A percentile compares a stretch with the other conserved stretches of the same genome.
Conservation (phyloP, 2,329 filamentous ascomycete species). For the Beauveria sp. region DNA sequence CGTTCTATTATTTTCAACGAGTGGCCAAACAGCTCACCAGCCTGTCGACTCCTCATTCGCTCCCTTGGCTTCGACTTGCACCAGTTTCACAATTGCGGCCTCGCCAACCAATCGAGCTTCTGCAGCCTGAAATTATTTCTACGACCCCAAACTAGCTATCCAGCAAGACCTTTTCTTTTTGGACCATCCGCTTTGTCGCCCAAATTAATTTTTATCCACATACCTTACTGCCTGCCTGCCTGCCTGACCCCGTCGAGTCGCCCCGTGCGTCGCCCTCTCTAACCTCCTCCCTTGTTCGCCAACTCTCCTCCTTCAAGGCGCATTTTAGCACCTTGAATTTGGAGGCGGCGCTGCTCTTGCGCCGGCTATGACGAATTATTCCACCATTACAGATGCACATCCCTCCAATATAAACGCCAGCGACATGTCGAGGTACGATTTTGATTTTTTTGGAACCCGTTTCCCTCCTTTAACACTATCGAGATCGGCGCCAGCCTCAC, state of each 20-base stretch:
- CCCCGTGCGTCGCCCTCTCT: slow-evolving; percentile 5
- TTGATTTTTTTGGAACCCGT: background rate
- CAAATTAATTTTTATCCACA: background rate
- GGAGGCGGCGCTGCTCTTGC: slow-evolving; percentile 12
- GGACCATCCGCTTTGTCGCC: no score
- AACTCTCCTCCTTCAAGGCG: slow-evolving; percentile 7
- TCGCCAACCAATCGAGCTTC: no score
- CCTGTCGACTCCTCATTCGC: no score
- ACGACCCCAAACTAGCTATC: no score
- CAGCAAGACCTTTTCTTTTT: no score
- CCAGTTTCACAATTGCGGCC: no score
- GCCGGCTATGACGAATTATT: slow-evolving; percentile 47
- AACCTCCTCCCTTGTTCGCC: background rate
- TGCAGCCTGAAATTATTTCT: no score
- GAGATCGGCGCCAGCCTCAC: background rate
- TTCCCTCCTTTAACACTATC: background rate
- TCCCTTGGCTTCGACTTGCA: no score
- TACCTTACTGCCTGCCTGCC: background rate
- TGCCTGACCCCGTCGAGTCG: background rate
- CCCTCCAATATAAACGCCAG: slow-evolving; percentile 30
- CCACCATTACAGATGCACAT: slow-evolving; percentile 43
- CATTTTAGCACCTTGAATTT: slow-evolving; percentile 11
- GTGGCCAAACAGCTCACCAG: no score
- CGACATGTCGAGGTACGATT: slow-evolving; percentile 42
- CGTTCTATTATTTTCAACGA: no score